Evolutionary conservation across 1,284 basidiomycete species (phyloP).

Genomic region (Entoloma clypeatum): DNA sequence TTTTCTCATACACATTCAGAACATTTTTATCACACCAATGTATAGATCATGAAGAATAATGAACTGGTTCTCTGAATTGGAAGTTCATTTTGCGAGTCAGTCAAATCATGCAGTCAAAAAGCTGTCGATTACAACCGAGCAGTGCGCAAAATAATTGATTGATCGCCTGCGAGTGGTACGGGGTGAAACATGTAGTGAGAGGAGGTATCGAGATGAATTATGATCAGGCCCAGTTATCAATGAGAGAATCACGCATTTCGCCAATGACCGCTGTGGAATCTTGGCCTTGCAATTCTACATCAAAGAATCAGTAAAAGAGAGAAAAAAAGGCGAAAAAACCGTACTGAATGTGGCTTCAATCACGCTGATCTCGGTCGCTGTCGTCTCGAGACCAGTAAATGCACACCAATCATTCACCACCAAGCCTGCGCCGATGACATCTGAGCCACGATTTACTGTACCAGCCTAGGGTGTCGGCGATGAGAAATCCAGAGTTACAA

Average conservation of each 20-base stretch:
- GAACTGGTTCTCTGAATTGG: no score
- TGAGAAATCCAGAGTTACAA: no score
- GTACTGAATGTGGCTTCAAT: constrained; percentile 96
- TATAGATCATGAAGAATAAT: no score
- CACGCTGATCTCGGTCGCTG: constrained; percentile 97
- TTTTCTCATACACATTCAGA: no score
- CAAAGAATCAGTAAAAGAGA: constrained; percentile 4
- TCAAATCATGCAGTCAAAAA: no score
- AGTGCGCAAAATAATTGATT: no score
- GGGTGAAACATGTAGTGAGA: neutral
- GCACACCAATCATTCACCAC: constrained; percentile 99
- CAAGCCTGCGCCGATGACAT: constrained; percentile 95
- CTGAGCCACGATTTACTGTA: constrained; percentile 97
- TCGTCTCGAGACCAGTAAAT: constrained; percentile 94
- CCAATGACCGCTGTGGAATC: constrained; percentile 83
- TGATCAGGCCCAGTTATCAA: constrained; percentile 87
- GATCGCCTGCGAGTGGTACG: no score
- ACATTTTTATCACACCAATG: no score
- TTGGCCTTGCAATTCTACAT: constrained; percentile 85
- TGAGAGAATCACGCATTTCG: constrained; percentile 91
- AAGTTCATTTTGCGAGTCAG: no score
- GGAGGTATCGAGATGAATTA: neutral
- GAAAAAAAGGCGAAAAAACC: constrained; percentile 28
- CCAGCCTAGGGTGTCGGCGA: no score
- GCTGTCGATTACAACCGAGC: no score